Conservation (phyloP, 225 moss, liverwort and hornwort genomes). For the Pseudisothecium myosuroides region DNA sequence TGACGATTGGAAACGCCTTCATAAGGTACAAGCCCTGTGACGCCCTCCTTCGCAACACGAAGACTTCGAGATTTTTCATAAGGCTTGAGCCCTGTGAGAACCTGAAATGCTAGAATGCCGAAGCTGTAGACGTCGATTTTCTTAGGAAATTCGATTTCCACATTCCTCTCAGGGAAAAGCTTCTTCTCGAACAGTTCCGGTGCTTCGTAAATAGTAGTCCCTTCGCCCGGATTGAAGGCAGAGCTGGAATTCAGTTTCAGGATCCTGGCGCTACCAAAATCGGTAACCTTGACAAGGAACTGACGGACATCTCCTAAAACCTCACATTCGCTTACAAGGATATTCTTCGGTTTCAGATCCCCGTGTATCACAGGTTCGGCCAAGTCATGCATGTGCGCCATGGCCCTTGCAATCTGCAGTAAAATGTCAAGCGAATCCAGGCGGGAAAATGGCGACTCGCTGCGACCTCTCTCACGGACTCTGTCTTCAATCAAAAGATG, state of each 20-base stretch:
- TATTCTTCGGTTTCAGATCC: not conserved
- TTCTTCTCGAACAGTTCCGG: not conserved
- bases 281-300: slow-evolving; percentile 13
- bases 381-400: not conserved
- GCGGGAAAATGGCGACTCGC: not conserved
- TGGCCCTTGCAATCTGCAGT: slow-evolving; percentile 7
- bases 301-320: not conserved
- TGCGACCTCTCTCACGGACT: not conserved
- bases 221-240: not conserved
- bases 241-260: not conserved
- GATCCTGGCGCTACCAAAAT: slow-evolving; percentile 1
- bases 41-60: not conserved
- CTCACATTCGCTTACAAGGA: not conserved
- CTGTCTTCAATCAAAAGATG: not conserved
- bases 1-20: not conserved
- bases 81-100: not conserved
- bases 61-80: not conserved
- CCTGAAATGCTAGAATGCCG: not conserved
- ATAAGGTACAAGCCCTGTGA: not conserved
- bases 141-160: not conserved
- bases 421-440: not conserved
- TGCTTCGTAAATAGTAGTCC: not conserved
- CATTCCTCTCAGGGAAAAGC: not conserved
- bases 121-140: slow-evolving; percentile 5
- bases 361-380: slow-evolving; percentile 3